Conservation (phyloP, 352 stramenopile genomes). For the Salisapilia sapeloensis region DNA sequence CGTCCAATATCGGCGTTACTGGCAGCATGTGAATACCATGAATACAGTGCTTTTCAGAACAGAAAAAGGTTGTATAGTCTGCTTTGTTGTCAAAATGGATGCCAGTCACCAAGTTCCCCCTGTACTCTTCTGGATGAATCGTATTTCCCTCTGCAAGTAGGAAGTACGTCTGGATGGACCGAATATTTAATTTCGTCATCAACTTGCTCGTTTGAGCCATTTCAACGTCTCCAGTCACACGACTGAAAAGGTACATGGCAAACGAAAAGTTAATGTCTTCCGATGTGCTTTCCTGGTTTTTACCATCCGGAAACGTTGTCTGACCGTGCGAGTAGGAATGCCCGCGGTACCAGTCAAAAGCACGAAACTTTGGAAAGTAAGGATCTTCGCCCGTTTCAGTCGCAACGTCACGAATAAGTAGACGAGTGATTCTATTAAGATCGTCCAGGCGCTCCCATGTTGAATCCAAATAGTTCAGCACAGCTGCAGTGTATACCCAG, state of each 20-base stretch:
- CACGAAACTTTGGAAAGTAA: slow-evolving; percentile 33
- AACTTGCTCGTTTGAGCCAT: slow-evolving; percentile 18
- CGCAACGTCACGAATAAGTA: slow-evolving; percentile 40
- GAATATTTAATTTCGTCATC: slow-evolving; percentile 28
- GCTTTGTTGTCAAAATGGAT: slow-evolving; percentile 68
- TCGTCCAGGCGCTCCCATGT: slow-evolving; percentile 15
- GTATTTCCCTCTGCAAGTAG: slow-evolving; percentile 22
- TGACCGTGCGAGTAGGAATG: slow-evolving; percentile 59
- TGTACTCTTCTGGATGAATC: slow-evolving; percentile 26
- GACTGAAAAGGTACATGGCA: slow-evolving; percentile 24
- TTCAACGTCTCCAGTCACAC: slow-evolving; percentile 15
- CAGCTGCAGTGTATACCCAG: slow-evolving; percentile 29
- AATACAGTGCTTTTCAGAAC: slow-evolving; percentile 44
- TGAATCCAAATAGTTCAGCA: slow-evolving; percentile 22
- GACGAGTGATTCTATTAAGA: slow-evolving; percentile 17
- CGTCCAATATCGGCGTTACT: slow-evolving; percentile 35
- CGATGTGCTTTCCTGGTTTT: slow-evolving; percentile 50
- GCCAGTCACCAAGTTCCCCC: slow-evolving; percentile 35
- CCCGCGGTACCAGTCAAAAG: slow-evolving; percentile 47
- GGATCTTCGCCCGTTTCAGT: slow-evolving; percentile 17
- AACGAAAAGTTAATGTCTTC: slow-evolving; percentile 50
- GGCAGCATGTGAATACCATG: slow-evolving; percentile 70
- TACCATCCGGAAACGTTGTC: slow-evolving; percentile 35
- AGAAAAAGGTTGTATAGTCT: slow-evolving; percentile 61
- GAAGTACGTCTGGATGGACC: slow-evolving; percentile 44